Base-by-base conservation (phyloP, 2,329 filamentous ascomycete genomes). In the Diplodia scrobiculata region DNA sequence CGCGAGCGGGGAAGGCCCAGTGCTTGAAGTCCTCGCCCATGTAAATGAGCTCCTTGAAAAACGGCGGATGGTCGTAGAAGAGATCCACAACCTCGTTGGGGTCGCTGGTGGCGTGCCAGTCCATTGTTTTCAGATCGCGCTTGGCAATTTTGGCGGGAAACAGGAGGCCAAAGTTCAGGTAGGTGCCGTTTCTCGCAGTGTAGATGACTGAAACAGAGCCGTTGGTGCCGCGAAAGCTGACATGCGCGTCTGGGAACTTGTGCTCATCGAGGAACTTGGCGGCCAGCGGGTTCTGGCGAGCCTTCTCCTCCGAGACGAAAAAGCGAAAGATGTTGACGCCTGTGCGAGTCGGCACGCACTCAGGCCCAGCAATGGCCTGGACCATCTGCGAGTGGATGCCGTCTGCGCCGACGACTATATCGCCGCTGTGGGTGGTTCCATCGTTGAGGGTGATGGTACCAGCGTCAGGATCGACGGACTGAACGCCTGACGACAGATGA, bases 251-350 rank as follows among this genome's bases (percentile, higher is more conserved):
- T 7, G 50, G 50, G 13, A 29, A 52, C 6, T 45, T 25, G 60
- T 52, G 47, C 3, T 36, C 32, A 21, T 52, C 60, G 29, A 63
- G 60, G 13, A 63, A 63, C n/a, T 13, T 19, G 60, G 60, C 47
- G 21, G 50, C 60, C 11, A 21, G 47, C 5, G 60, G 48, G 48
- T 53, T 53, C 19, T 52, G 48, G 60, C 60, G 60, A 6, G 60
- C 60, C 48, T 45, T 41, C 9, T 63, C 50, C 7, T 52, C 60
- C 21, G 2, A 13, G 21, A 63, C 60, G 27, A 63, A 52, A 36
- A 63, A 63, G 60, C 60, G 60, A 27, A 63, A 63, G 32, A 63
- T 63, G 48, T 63, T 63, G 47, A 52, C 47, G 19, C 60, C 60
- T 2, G 60, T 32, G 25, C 48, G 60, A 19, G 47, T 52, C 14